Evolutionary conservation across 768 basidiomycete genomes (phyloP), one percentile per base, ranked within the genome.

Genomic region (Termitomyces eurrhizus): DNA sequence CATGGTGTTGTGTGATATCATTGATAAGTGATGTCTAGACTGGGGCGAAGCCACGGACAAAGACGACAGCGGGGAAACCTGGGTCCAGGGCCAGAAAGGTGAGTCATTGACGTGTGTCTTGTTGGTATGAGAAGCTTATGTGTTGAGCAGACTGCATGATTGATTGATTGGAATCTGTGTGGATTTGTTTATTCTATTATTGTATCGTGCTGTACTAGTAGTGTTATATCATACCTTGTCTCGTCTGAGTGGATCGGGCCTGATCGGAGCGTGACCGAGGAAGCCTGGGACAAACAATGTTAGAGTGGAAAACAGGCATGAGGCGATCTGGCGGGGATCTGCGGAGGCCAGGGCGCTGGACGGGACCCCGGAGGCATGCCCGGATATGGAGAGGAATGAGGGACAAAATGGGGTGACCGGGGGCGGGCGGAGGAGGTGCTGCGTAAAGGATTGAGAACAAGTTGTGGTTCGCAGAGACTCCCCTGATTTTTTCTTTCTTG

Each of bases 41-140:
- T n/a, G 65, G 71, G 36, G 64, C 68, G 14, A 75, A 73, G 66
- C 69, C 73, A 24, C 67, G 70, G 52, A 68, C 74, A 41, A 72
- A 69, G 68, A 62, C 65, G 29, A 50, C 65, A 35, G 37, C 54
- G 24, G 59, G 63, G 48, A 72, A 70, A 64, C 68, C 68, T 39
- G 62, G 59, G 57, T 69, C 68, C 54, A 57, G 60, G 64, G 72
- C 73, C 16, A 77, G 70, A 68, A 74, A 72, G 73, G 70, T 71
- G 21, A 24, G 63, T 61, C 21, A 0, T 33, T 42, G 50, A 51
- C 53, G 41, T 61, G 13, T 59, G 49, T 21, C 57, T 54, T 24
- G 56, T 52, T 36, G 14, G 24, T 33, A 46, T 14, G 36, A 21
- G 45, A 50, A 42, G 45, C 57, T 24, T 3, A 33, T 54, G 37